Percentiles rank a stretch among this genome's conserved stretches.
These are phyloP conservation scores for Boechera divaricarpa DNA, from an alignment of 345 rosid genomes.

Conservation along the genomic window DNA sequence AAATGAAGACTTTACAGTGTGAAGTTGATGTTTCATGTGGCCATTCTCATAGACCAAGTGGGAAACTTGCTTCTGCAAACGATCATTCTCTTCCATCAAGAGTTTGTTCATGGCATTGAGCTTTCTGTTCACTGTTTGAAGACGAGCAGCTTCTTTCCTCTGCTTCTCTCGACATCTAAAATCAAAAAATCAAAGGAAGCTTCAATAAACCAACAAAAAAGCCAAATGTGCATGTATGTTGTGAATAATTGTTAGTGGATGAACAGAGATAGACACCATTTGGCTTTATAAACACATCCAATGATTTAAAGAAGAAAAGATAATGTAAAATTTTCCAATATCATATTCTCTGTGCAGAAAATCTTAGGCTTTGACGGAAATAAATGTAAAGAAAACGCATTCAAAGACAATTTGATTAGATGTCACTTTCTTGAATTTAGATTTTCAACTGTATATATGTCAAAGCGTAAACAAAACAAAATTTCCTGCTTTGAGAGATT, in stretches of 20 bases:
- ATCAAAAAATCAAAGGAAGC: constrained; percentile 1
- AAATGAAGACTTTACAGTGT: constrained; percentile 37
- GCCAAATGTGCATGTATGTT: constrained; percentile 1
- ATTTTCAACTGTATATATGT: constrained; percentile 17
- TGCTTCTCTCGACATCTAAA: constrained; percentile 95
- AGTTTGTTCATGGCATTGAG: constrained; percentile 93
- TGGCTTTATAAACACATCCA: constrained; percentile 22
- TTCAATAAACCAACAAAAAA: not conserved
- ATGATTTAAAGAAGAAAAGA: constrained; percentile 28
- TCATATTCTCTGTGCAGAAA: constrained; percentile 4
- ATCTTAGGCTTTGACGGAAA: constrained; percentile 2
- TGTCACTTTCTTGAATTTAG: constrained; percentile 37
- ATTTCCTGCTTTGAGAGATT: constrained; percentile 13
- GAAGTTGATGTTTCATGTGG: constrained; percentile 75
- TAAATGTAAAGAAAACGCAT: constrained; percentile 29
- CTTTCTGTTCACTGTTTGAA: constrained; percentile 89
- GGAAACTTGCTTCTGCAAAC: constrained; percentile 96
- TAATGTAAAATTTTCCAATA: not conserved
- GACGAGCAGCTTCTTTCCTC: constrained; percentile 93
- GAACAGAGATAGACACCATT: constrained; percentile 31
- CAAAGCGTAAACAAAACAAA: constrained; percentile 27
- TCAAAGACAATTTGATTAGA: constrained; percentile 44
- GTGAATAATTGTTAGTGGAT: constrained; percentile 2
- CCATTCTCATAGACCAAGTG: constrained; percentile 96
- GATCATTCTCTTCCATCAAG: constrained; percentile 98